Evolutionary conservation across 129 eudicot species (phyloP), one percentile per base, ranked within the genome.

Genomic region (Gnaphalium uliginosum): DNA sequence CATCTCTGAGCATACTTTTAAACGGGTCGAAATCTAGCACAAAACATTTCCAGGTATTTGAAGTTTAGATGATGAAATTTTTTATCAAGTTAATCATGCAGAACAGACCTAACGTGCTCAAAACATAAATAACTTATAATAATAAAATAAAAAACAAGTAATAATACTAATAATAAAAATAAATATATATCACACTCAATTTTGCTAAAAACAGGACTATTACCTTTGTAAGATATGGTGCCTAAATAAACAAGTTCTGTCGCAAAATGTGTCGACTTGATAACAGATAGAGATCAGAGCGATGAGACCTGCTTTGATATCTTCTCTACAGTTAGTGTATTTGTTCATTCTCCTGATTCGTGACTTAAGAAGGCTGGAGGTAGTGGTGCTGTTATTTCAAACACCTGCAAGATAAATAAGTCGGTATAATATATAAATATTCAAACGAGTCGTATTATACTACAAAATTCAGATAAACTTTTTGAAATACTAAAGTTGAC

Each of bases 361-460:
- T 73, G 69, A 37, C 69, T 39, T 66, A 41, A 29, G 64, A 80
- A 73, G 56, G 59, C 41, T 1, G 75, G 75, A 9, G 83, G 83
- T 30, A 73, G 60, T 6, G 75, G 35, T 29, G 83, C 83, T 30
- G 70, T 73, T 66, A 80, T 73, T 48, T 66, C 43, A 41, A 60
- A 50, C 79, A 80, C 56, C 83, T 80, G 79, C 75, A 65, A 66
- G 10, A 23, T 54, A 72, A 22, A 14, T 29, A 30, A 58, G 4
- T 46, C 37, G 0, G 18, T 60, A 32, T 22, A 22, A n/a, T 29
- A 50, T 50, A 71, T 1, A 30, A 27, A 8, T 53, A 66, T 76
- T 66, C 73, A 76, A 51, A 50, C 37, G 48, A 14, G 73, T 23
- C 26, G 18, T 6, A 3, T 24, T 41, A 74, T 62, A 30, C 19